Percentiles rank a stretch among this genome's conserved stretches.
Evolutionary conservation across 306 rosid species (phyloP).

Genomic region (Corylus avellana): DNA sequence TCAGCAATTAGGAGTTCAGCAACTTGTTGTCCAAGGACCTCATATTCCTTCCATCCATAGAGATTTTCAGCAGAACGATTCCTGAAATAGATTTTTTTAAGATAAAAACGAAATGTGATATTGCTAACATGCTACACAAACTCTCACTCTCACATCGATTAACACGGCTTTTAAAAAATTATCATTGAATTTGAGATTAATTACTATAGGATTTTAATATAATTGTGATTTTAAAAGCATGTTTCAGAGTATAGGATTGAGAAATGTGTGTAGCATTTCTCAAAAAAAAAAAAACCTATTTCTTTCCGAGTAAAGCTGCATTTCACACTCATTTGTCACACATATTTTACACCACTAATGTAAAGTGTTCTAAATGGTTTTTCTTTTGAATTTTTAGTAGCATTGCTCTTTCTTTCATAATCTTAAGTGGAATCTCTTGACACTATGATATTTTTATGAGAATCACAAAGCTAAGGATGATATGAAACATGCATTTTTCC

Average conservation of each 20-base stretch:
- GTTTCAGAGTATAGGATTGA: no score
- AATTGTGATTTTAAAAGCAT: no score
- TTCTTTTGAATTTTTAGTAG: no score
- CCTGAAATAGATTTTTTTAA: slow-evolving; percentile 38
- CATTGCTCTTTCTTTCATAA: not conserved
- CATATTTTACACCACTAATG: no score
- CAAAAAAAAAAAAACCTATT: not conserved
- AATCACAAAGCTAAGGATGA: not conserved
- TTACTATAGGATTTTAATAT: no score
- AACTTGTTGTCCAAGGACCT: slow-evolving; percentile 50
- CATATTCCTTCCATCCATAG: slow-evolving; percentile 74
- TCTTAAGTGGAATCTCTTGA: not conserved
- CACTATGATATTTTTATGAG: not conserved
- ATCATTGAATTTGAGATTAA: no score
- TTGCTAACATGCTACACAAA: not conserved
- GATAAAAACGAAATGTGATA: not conserved
- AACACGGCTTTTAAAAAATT: no score
- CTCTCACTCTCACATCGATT: no score
- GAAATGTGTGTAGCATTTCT: no score
- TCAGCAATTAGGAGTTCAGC: slow-evolving; percentile 41
- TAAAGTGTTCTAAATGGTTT: no score
- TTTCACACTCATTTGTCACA: no score
- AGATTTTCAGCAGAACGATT: slow-evolving; percentile 62
- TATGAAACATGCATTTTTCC: not conserved
- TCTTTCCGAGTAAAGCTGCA: no score